phyloP scores from a whole-genome alignment of 495 filamentous ascomycete genomes.

The Endocarpon pusillum region DNA sequence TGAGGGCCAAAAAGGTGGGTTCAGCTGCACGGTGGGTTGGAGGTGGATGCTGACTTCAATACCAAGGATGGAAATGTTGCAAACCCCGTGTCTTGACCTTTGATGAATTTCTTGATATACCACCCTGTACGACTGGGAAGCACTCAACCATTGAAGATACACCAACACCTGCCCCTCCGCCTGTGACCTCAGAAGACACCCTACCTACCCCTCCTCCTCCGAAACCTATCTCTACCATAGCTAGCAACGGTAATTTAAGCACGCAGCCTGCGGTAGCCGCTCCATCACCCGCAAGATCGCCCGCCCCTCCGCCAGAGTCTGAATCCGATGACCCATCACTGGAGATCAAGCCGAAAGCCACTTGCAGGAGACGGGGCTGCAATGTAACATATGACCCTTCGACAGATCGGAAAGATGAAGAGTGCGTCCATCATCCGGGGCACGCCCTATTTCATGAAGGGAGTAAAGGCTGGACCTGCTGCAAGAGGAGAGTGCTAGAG shows the following conservation, averaged over 20 bases:
- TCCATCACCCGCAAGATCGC: conserved; percentile 35
- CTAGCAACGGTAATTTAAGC: conserved; percentile 7
- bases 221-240: conserved; percentile 5
- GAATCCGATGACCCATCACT: conserved; percentile 70
- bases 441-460: conserved; percentile 90
- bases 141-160: conserved; percentile 77
- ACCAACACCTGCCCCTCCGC: conserved; percentile 34
- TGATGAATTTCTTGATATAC: conserved; percentile 91
- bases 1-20: conserved; percentile 93
- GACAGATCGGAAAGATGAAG: conserved; percentile 47
- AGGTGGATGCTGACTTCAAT: not conserved
- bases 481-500: conserved; percentile 85
- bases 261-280: conserved; percentile 16
- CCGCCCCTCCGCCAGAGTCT: conserved; percentile 55
- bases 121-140: conserved; percentile 84
- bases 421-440: conserved; percentile 74
- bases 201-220: conserved; percentile 16
- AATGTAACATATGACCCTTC: conserved; percentile 42
- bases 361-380: conserved; percentile 66
- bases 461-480: conserved; percentile 92
- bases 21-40: conserved; percentile 5
- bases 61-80: conserved; percentile 94
- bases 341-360: conserved; percentile 50
- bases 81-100: conserved; percentile 96
- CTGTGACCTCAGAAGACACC: conserved; percentile 14